phyloP scores from a whole-genome alignment of 805 yeast genomes.

The Wickerhamiella hasegawae region DNA sequence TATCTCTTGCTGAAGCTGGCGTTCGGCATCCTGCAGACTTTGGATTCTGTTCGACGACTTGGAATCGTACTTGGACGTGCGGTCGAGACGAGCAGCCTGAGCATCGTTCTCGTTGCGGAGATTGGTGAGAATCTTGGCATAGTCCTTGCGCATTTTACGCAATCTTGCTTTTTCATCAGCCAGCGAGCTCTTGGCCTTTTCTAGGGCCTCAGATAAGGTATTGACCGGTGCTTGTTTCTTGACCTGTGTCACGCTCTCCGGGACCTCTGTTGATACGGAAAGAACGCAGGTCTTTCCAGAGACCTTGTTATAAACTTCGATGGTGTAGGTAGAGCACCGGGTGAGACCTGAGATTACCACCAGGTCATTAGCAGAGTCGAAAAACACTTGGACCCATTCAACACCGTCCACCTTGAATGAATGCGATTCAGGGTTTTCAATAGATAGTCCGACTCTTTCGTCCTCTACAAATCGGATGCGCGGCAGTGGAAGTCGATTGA shows the following conservation, averaged over 20 bases:
- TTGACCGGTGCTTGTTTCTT: slow-evolving; percentile 35
- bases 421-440: slow-evolving; percentile 20
- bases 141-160: slow-evolving; percentile 42
- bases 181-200: slow-evolving; percentile 45
- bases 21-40: slow-evolving; percentile 32
- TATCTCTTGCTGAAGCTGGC: slow-evolving; percentile 18
- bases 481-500: slow-evolving; percentile 11
- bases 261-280: slow-evolving; percentile 10
- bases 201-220: slow-evolving; percentile 48
- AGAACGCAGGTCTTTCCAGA: slow-evolving; percentile 12
- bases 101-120: slow-evolving; percentile 42
- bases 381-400: slow-evolving; percentile 47
- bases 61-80: slow-evolving; percentile 39
- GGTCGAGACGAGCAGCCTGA: slow-evolving; percentile 31
- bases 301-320: slow-evolving; percentile 29
- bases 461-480: slow-evolving; percentile 22
- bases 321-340: slow-evolving; percentile 47
- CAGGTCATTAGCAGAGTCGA: slow-evolving; percentile 29
- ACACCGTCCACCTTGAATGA: slow-evolving; percentile 41
- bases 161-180: slow-evolving; percentile 40
- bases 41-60: slow-evolving; percentile 37
- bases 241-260: slow-evolving; percentile 22
- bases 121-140: slow-evolving; percentile 35
- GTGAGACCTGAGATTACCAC: slow-evolving; percentile 50
- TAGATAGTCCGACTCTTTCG: slow-evolving; percentile 13